These are phyloP conservation scores for Vitis hybrid DNA, from an alignment of 177 flowering plant species.

Conservation along the genomic window DNA sequence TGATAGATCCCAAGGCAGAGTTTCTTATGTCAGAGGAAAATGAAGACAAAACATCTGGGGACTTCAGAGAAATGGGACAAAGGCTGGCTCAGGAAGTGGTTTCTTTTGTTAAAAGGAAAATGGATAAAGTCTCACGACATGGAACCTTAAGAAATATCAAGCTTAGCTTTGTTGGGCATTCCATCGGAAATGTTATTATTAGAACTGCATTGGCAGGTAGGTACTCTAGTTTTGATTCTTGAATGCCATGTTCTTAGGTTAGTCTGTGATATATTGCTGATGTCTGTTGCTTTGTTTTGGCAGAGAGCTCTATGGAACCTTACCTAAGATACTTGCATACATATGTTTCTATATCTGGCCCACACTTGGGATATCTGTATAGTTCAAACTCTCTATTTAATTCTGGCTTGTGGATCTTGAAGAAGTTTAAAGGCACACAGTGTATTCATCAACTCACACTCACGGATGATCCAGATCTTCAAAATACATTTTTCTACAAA, in stretches of 20 bases:
- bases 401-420: conserved; percentile 93
- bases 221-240: conserved; percentile 2
- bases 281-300: conserved; percentile 16
- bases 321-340: conserved; percentile 69
- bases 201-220: conserved; percentile 88
- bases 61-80: conserved; percentile 91
- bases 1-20: conserved; percentile 89
- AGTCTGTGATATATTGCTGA: not conserved
- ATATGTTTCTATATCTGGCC: conserved; percentile 94
- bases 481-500: conserved; percentile 86
- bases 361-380: conserved; percentile 95
- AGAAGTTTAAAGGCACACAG: conserved; percentile 83
- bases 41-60: conserved; percentile 92
- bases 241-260: conserved; percentile 4
- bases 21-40: conserved; percentile 92
- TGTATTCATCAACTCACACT: conserved; percentile 96
- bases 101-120: conserved; percentile 79
- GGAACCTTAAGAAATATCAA: conserved; percentile 66
- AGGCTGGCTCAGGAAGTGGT: conserved; percentile 90
- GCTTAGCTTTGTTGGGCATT: conserved; percentile 97
- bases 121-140: conserved; percentile 76
- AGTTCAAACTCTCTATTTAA: conserved; percentile 92
- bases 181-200: conserved; percentile 90
- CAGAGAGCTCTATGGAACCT: conserved; percentile 91
- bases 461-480: conserved; percentile 90